Evolutionary conservation across 805 yeast genomes (phyloP), one percentile per base, ranked within the genome.

Genomic region (Candida railenensis): DNA sequence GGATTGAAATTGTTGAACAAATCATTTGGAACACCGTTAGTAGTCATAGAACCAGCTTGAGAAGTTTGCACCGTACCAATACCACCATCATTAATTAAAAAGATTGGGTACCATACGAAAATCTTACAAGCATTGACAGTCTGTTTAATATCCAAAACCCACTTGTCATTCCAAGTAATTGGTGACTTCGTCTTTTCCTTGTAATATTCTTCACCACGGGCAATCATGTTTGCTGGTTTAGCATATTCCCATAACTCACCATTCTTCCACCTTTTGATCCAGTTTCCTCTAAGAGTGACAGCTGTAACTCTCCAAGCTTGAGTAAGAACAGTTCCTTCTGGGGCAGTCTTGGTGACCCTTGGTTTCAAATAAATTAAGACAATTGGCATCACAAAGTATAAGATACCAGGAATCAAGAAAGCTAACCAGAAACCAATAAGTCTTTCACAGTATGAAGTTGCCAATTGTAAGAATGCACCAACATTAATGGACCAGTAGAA

Each of bases 401-500:
- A 42, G 30, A 63, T 48, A 21, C 59, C 62, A 41, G 83, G 83
- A 36, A 74, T 65, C 53, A 78, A 68, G 64, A 69, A 78, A 7
- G 43, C 43, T 40, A 77, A 64, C 81, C 81, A 78, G 61, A 65
- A 78, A 21, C 82, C 83, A 48, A 78, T 67, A 53, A 72, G 60
- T 63, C 77, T 74, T 46, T 76, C 82, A 56, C 72, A 61, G 52
- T 77, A 76, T 12, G 80, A 68, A 16, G 82, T 76, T 18, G 79
- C 82, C 45, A 78, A 63, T 54, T 70, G 76, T 54, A 77, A 68
- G 61, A 79, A 77, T 7, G 81, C 77, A 50, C 83, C 83, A 49
- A 77, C 66, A 55, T 77, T 80, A 53, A 80, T 78, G 44, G 78
- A 63, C 80, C 81, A 77, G 61, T 78, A 78, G 59, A 77, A 78